Conservation (phyloP, 768 basidiomycete species). For the Tylopilus sp. region DNA sequence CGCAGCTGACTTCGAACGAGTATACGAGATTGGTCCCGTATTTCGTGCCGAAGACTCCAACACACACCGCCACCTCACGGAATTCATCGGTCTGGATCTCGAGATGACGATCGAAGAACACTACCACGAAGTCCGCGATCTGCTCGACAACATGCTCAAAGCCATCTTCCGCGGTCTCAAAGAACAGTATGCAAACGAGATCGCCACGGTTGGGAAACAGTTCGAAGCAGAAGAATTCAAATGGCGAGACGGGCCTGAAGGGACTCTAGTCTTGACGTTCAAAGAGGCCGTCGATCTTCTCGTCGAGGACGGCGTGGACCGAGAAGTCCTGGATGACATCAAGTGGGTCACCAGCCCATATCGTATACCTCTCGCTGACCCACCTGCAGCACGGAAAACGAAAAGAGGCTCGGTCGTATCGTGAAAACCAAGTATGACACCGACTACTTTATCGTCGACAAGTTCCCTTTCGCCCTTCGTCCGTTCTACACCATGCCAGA, state of each 20-base stretch:
- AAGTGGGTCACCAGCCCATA: constrained; percentile 52
- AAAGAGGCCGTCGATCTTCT: constrained; percentile 85
- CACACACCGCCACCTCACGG: constrained; percentile 97
- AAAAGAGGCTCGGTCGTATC: constrained; percentile 86
- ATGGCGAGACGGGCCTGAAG: constrained; percentile 65
- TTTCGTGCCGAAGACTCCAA: constrained; percentile 98
- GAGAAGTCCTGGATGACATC: constrained; percentile 84
- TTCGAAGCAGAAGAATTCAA: constrained; percentile 97
- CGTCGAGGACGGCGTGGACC: constrained; percentile 78
- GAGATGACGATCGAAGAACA: constrained; percentile 99
- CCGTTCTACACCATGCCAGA: constrained; percentile 99
- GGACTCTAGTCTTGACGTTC: constrained; percentile 83
- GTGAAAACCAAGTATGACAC: constrained; percentile 93
- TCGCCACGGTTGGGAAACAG: constrained; percentile 75
- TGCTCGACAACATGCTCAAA: constrained; percentile 84
- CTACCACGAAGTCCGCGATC: constrained; percentile 95
- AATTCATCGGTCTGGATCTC: constrained; percentile 97
- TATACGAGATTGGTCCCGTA: constrained; percentile 95
- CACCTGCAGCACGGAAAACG: constrained; percentile 81
- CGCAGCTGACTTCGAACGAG: constrained; percentile 95
- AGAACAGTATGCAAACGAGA: constrained; percentile 75
- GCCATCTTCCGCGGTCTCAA: constrained; percentile 82
- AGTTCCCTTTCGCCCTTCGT: constrained; percentile 92
- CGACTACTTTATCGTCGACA: constrained; percentile 99
- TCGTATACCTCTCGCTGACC: constrained; percentile 2